phyloP scores from a whole-genome alignment of 1,139 yeast genomes.

The Chernovozyma sophiae-reginae region DNA sequence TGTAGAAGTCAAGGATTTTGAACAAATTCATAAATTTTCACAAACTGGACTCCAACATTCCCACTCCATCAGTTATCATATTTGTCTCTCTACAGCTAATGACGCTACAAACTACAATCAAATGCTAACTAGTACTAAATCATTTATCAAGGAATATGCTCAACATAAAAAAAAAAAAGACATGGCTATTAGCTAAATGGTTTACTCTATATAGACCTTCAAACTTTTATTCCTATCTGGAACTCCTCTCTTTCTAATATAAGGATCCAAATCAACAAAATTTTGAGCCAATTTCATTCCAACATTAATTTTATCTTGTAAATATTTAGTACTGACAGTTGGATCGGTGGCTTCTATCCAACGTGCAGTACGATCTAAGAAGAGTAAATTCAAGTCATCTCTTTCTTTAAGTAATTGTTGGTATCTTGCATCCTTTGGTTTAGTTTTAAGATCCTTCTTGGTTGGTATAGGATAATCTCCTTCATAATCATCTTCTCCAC shows the following conservation, averaged over 20 bases:
- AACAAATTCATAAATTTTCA: too few species aligned
- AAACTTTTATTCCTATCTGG: constrained; percentile 34
- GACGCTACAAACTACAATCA: too few species aligned
- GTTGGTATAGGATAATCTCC: constrained; percentile 29
- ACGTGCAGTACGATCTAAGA: constrained; percentile 33
- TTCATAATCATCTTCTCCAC: constrained; percentile 32
- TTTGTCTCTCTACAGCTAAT: too few species aligned
- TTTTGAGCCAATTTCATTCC: constrained; percentile 26
- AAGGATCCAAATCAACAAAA: constrained; percentile 37
- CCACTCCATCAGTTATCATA: too few species aligned
- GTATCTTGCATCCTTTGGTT: constrained; percentile 27
- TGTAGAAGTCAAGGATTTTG: too few species aligned
- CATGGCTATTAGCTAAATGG: too few species aligned
- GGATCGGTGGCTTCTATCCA: constrained; percentile 45
- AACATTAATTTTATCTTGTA: constrained; percentile 35
- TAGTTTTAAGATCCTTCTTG: constrained; percentile 25
- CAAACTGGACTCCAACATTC: too few species aligned
- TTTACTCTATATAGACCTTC: too few species aligned
- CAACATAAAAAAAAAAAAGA: too few species aligned
- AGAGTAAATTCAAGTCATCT: constrained; percentile 26
- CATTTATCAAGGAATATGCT: too few species aligned
- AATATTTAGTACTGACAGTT: constrained; percentile 34
- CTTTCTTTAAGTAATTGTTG: constrained; percentile 26
- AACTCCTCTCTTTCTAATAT: constrained; percentile 34
- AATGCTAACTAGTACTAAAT: too few species aligned